A percentile compares a stretch with the other conserved stretches of the same genome.
phyloP scores from a whole-genome alignment of 441 rosid species.

The Pelargonium myrrhifolium region DNA sequence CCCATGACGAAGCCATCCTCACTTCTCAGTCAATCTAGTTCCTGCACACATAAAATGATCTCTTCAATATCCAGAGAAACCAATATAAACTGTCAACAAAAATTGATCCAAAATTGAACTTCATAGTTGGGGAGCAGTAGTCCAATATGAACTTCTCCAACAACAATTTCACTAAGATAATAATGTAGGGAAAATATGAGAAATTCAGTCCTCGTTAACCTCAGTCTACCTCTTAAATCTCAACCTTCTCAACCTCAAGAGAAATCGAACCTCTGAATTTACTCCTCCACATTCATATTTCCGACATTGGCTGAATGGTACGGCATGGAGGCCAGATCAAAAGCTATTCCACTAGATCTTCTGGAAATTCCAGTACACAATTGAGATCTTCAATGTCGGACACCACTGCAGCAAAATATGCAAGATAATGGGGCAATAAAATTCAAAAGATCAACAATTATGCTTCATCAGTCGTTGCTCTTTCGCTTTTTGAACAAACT shows the following conservation, averaged over 20 bases:
- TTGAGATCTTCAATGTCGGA: slow-evolving; percentile 11
- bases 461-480: slow-evolving; percentile 27
- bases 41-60: slow-evolving; percentile 11
- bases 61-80: neutral
- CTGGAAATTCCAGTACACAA: slow-evolving; percentile 6
- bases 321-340: slow-evolving; percentile 13
- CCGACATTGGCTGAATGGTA: neutral
- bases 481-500: slow-evolving; percentile 16
- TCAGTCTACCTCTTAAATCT: neutral
- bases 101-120: neutral
- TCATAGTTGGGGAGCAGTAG: neutral
- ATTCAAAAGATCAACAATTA: slow-evolving; percentile 20
- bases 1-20: slow-evolving; percentile 66
- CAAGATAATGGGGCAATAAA: slow-evolving; percentile 6
- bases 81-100: neutral
- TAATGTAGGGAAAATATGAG: neutral
- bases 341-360: slow-evolving; percentile 24
- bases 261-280: slow-evolving; percentile 7
- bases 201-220: neutral
- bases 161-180: neutral
- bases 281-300: neutral
- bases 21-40: slow-evolving; percentile 15
- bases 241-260: neutral
- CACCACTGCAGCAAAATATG: slow-evolving; percentile 13
- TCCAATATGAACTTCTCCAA: neutral